Conservation (phyloP, 805 yeast genomes). For the Danielia reshetovae region DNA sequence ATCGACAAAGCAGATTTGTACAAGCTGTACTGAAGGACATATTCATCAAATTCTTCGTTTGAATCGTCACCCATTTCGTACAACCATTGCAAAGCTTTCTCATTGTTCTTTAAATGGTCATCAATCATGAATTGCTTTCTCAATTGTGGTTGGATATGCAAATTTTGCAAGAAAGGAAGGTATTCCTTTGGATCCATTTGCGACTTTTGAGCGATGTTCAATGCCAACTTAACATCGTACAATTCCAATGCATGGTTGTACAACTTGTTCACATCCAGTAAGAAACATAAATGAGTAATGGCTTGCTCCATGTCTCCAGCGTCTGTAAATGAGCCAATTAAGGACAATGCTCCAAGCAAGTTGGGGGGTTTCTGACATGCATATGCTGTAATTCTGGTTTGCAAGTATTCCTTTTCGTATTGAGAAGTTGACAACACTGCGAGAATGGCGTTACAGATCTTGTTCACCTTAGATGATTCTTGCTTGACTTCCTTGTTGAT, state of each 20-base stretch:
- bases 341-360: conserved; percentile 63
- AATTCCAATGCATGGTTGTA: conserved; percentile 77
- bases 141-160: conserved; percentile 62
- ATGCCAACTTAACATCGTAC: conserved; percentile 76
- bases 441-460: conserved; percentile 69
- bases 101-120: conserved; percentile 62
- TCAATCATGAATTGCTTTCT: conserved; percentile 78
- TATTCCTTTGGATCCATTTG: conserved; percentile 98
- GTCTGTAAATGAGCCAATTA: conserved; percentile 52
- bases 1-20: conserved; percentile 65
- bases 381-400: conserved; percentile 82
- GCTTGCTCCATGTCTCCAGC: conserved; percentile 49
- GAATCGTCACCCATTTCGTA: conserved; percentile 41
- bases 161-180: conserved; percentile 80
- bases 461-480: conserved; percentile 59
- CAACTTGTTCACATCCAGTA: conserved; percentile 81
- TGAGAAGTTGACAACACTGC: conserved; percentile 49
- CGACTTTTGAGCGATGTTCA: conserved; percentile 89
- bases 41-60: conserved; percentile 57
- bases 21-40: conserved; percentile 64
- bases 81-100: conserved; percentile 67
- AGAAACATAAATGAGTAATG: conserved; percentile 81
- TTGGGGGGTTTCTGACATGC: conserved; percentile 91
- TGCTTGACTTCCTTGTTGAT: conserved; percentile 36
- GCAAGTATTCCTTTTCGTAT: conserved; percentile 57